Conservation (phyloP, 768 basidiomycete genomes). For the Amanita exitialis region DNA sequence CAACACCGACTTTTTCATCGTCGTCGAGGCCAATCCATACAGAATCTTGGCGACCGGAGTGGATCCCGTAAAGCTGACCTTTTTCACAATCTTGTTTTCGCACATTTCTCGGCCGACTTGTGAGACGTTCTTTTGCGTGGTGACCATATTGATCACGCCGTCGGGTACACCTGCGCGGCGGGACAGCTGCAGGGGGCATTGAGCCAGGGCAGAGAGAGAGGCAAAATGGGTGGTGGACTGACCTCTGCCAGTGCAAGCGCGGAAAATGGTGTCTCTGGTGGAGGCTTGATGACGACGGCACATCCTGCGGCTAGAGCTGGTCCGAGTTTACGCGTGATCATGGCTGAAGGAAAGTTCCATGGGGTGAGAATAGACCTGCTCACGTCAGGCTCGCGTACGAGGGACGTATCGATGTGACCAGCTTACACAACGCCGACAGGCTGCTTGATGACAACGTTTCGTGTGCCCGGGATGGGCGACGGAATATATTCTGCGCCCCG, state of each 20-base stretch:
- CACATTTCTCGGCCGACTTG: constrained; percentile 95
- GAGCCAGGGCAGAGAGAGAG: too few species aligned
- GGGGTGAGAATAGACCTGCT: constrained; percentile 69
- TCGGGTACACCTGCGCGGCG: constrained; percentile 87
- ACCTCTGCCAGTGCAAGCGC: constrained; percentile 89
- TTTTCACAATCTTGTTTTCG: constrained; percentile 76
- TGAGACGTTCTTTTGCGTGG: constrained; percentile 72
- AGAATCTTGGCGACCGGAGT: constrained; percentile 72
- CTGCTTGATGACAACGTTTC: constrained; percentile 90
- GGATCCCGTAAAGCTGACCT: constrained; percentile 89
- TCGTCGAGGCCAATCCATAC: constrained; percentile 62
- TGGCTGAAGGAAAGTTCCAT: constrained; percentile 94
- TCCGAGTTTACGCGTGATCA: constrained; percentile 87
- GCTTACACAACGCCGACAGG: constrained; percentile 53
- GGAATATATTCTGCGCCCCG: constrained; percentile 65
- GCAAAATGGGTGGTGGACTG: neutral
- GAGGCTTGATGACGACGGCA: constrained; percentile 90
- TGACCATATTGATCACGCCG: constrained; percentile 92
- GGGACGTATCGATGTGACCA: neutral
- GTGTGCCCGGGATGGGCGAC: constrained; percentile 51
- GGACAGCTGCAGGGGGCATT: constrained; percentile 43
- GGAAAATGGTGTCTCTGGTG: constrained; percentile 92
- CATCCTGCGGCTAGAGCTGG: constrained; percentile 94
- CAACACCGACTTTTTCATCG: constrained; percentile 65
- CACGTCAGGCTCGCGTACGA: neutral